These are phyloP conservation scores for Pilaira anomala DNA, from an alignment of 192 early-diverging fungal species.

Conservation along the genomic window DNA sequence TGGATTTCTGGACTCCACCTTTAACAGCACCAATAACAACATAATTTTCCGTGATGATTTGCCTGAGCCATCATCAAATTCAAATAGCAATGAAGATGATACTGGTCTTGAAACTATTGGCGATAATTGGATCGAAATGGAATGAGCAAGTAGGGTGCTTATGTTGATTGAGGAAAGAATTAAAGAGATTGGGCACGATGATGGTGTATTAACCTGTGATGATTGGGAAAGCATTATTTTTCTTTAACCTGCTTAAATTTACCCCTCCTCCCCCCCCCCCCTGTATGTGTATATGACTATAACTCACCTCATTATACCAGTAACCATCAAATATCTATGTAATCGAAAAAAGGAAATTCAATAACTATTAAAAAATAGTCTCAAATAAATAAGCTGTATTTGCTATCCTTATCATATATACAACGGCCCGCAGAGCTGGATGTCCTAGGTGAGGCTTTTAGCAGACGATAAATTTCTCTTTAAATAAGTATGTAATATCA, in stretches of 20 bases:
- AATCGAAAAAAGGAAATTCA: constrained; percentile 3
- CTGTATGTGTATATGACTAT: constrained; percentile 3
- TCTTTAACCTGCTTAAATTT: not conserved
- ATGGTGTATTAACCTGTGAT: constrained; percentile 1
- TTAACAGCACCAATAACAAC: constrained; percentile 2
- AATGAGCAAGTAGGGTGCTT: not conserved
- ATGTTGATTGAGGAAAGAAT: constrained; percentile 5
- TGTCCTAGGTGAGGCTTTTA: no score
- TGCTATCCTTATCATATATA: no score
- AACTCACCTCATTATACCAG: not conserved
- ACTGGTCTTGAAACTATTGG: not conserved
- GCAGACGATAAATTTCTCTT: no score
- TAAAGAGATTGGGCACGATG: constrained; percentile 4
- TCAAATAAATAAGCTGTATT: constrained; percentile 2
- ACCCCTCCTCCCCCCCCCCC: not conserved
- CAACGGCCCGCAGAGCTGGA: no score
- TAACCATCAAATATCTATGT: not conserved
- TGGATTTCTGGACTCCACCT: constrained; percentile 3
- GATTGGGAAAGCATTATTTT: constrained; percentile 12
- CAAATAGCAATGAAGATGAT: constrained; percentile 12
- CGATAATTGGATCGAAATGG: constrained; percentile 4
- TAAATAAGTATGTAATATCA: no score
- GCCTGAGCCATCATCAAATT: constrained; percentile 2
- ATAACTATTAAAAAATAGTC: not conserved
- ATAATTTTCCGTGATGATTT: constrained; percentile 8